phyloP scores from a whole-genome alignment of 495 filamentous ascomycete species.

The Neurospora pannonica region DNA sequence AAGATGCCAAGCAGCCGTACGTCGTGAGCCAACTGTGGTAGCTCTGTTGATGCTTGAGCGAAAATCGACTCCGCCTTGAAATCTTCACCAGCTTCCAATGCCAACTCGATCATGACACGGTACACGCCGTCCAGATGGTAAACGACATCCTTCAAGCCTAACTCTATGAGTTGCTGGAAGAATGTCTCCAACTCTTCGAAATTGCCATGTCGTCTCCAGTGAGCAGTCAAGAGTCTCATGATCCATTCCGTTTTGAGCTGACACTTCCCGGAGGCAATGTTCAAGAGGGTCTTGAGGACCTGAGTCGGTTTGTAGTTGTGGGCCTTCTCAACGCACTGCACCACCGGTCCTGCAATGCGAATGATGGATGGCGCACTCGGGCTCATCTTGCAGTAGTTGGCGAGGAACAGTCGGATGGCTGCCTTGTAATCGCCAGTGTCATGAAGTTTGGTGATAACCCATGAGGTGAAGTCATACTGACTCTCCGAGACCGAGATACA shows the following conservation, averaged over 20 bases:
- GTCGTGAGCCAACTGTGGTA: slow-evolving; percentile 15
- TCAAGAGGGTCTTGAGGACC: slow-evolving; percentile 20
- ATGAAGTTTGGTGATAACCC: slow-evolving; percentile 21
- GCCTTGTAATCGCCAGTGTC: slow-evolving; percentile 18
- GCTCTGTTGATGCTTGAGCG: slow-evolving; percentile 5
- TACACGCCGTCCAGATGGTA: slow-evolving; percentile 18
- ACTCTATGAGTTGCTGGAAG: slow-evolving; percentile 16
- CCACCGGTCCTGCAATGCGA: slow-evolving; percentile 16
- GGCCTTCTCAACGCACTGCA: slow-evolving; percentile 19
- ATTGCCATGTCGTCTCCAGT: slow-evolving; percentile 20
- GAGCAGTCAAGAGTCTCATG: slow-evolving; percentile 18
- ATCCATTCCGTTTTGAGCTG: slow-evolving; percentile 23
- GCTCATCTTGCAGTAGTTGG: slow-evolving; percentile 17
- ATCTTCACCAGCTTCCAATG: slow-evolving; percentile 25
- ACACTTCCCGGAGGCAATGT: slow-evolving; percentile 6
- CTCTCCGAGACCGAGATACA: slow-evolving; percentile 8
- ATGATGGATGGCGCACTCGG: slow-evolving; percentile 11
- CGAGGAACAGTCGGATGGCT: slow-evolving; percentile 18
- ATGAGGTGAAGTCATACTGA: slow-evolving; percentile 8
- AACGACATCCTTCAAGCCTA: slow-evolving; percentile 12
- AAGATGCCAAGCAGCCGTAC: slow-evolving; percentile 27
- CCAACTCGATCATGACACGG: slow-evolving; percentile 30
- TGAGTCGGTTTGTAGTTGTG: slow-evolving; percentile 14
- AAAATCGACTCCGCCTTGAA: slow-evolving; percentile 21
- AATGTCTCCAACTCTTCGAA: slow-evolving; percentile 15